Conservation (phyloP, 148 eudicot species). For the Rhododendron simsii region DNA sequence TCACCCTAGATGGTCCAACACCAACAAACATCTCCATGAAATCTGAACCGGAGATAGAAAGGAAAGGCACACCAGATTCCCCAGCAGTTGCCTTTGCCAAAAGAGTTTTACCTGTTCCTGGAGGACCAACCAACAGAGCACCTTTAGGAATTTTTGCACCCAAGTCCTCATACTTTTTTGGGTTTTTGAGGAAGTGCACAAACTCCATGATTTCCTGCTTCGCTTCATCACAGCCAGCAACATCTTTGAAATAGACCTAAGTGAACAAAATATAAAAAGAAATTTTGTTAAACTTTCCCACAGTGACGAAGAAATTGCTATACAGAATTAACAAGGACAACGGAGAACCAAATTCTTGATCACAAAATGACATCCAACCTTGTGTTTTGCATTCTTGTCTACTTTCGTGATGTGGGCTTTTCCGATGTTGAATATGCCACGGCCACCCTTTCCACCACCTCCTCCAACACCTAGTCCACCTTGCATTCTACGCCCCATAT, state of each 20-base stretch:
- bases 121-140: constrained; percentile 91
- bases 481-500: constrained; percentile 78
- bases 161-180: constrained; percentile 71
- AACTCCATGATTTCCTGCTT: constrained; percentile 85
- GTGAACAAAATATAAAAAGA: background rate
- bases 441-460: constrained; percentile 58
- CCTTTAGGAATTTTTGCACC: constrained; percentile 97
- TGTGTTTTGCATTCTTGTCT: constrained; percentile 78
- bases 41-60: constrained; percentile 84
- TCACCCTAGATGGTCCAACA: constrained; percentile 91
- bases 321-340: background rate
- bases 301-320: background rate
- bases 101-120: constrained; percentile 94
- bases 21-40: constrained; percentile 99
- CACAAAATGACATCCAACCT: constrained; percentile 39
- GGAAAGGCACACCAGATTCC: constrained; percentile 94
- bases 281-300: background rate
- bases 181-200: constrained; percentile 91
- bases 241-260: constrained; percentile 66
- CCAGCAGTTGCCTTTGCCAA: constrained; percentile 95
- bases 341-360: background rate
- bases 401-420: constrained; percentile 69
- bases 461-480: constrained; percentile 82
- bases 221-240: constrained; percentile 82
- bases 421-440: constrained; percentile 82